A percentile compares a stretch with the other conserved stretches of the same genome.
phyloP scores from a whole-genome alignment of 768 basidiomycete species.

The Mycena rebaudengoi region DNA sequence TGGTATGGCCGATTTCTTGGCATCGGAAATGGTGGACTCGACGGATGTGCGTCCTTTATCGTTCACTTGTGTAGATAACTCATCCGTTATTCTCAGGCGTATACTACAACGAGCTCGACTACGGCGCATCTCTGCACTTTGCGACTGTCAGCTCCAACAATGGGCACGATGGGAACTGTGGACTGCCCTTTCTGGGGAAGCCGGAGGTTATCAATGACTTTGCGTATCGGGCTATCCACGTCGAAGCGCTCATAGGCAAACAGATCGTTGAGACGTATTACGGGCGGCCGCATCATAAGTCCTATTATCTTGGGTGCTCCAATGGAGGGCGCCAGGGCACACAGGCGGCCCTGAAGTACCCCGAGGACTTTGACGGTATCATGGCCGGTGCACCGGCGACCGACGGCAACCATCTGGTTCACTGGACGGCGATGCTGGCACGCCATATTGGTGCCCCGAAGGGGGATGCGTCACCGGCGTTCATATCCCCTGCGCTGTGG shows the following conservation, averaged over 20 bases:
- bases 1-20: slow-evolving; percentile 25
- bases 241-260: slow-evolving; percentile 35
- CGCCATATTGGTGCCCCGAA: slow-evolving; percentile 16
- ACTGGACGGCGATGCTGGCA: slow-evolving; percentile 9
- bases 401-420: slow-evolving; percentile 15
- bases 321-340: slow-evolving; percentile 38
- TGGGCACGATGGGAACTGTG: slow-evolving; percentile 33
- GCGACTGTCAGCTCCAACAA: slow-evolving; percentile 33
- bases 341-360: slow-evolving; percentile 32
- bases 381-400: slow-evolving; percentile 36
- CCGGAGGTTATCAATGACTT: slow-evolving; percentile 37
- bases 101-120: slow-evolving; percentile 23
- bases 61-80: not conserved
- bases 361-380: slow-evolving; percentile 38
- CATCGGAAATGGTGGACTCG: slow-evolving; percentile 23
- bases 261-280: slow-evolving; percentile 34
- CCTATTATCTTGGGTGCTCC: slow-evolving; percentile 38
- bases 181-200: slow-evolving; percentile 25
- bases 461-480: slow-evolving; percentile 9
- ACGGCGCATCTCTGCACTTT: slow-evolving; percentile 31
- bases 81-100: slow-evolving; percentile 22
- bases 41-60: slow-evolving; percentile 18
- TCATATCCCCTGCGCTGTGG: slow-evolving; percentile 29
- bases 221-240: slow-evolving; percentile 34
- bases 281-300: slow-evolving; percentile 26